Percentiles rank a stretch among this genome's conserved stretches.
phyloP scores from a whole-genome alignment of 2,329 filamentous ascomycete genomes.

The Pseudocercospora macadamiae region DNA sequence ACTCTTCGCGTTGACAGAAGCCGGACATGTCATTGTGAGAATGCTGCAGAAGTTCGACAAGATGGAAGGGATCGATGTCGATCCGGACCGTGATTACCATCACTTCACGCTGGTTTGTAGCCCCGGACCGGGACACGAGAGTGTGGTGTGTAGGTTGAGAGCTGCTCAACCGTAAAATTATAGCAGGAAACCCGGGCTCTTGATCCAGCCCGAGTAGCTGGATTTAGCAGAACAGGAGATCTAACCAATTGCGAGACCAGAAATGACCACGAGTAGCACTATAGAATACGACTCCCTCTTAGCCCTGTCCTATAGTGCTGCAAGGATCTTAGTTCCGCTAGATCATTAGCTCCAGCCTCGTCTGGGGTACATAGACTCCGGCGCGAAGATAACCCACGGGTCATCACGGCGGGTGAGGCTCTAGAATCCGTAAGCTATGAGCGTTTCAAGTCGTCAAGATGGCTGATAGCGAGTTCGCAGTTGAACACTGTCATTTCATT shows the following conservation, averaged over 20 bases:
- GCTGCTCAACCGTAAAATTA: neutral
- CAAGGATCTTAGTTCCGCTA: neutral
- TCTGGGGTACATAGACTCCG: neutral
- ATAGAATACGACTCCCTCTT: neutral
- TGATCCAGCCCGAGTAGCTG: neutral
- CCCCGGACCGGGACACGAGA: constrained; percentile 11
- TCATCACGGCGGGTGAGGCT: neutral
- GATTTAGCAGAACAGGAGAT: neutral
- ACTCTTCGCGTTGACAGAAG: constrained; percentile 52
- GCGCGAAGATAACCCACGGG: constrained; percentile 3
- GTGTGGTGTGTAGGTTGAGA: constrained; percentile 8
- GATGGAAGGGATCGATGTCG: constrained; percentile 27
- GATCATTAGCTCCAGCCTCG: neutral
- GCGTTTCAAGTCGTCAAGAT: no score
- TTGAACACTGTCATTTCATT: no score
- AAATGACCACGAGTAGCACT: neutral
- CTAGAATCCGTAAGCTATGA: no score
- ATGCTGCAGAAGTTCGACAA: constrained; percentile 45
- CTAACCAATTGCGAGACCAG: neutral
- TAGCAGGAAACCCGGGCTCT: neutral
- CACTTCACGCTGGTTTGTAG: constrained; percentile 11
- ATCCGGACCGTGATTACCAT: constrained; percentile 8
- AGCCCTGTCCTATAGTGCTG: neutral
- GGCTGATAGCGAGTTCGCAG: no score
- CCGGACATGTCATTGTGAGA: constrained; percentile 48